Percentiles rank a stretch among this genome's conserved stretches.
Evolutionary conservation across 2,329 filamentous ascomycete species (phyloP).

Genomic region (Trichoderma gracile): DNA sequence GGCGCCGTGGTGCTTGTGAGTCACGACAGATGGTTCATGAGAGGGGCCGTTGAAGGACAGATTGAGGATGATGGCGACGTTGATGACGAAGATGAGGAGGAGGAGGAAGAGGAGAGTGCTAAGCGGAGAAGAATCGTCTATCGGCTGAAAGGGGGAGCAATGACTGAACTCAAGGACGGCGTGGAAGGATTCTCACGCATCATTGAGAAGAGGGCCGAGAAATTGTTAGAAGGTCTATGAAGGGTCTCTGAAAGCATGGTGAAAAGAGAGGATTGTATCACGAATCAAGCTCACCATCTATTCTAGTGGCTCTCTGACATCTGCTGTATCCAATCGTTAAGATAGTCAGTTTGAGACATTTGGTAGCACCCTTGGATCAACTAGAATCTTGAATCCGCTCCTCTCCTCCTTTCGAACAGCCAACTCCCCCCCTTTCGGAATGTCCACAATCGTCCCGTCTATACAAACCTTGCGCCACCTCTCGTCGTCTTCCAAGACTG

Average conservation of each 20-base stretch:
- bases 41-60: slow-evolving; percentile 59
- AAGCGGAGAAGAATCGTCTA: slow-evolving; percentile 58
- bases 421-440: slow-evolving; percentile 71
- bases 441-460: slow-evolving; percentile 82
- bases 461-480: slow-evolving; percentile 85
- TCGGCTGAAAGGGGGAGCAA: slow-evolving; percentile 57
- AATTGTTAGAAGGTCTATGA: slow-evolving; percentile 37
- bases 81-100: slow-evolving; percentile 41
- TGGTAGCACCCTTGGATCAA: slow-evolving; percentile 37
- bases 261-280: neutral
- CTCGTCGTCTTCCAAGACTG: slow-evolving; percentile 65
- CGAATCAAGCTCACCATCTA: neutral
- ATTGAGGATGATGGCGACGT: slow-evolving; percentile 44
- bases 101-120: slow-evolving; percentile 47
- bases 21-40: slow-evolving; percentile 81
- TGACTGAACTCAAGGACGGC: slow-evolving; percentile 58
- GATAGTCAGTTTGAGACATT: too few relatives aligned
- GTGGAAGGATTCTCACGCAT: slow-evolving; percentile 66
- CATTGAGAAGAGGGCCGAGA: slow-evolving; percentile 60
- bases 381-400: slow-evolving; percentile 48
- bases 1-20: slow-evolving; percentile 77
- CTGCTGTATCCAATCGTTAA: neutral
- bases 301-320: neutral
- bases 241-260: neutral
- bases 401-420: slow-evolving; percentile 56